Base-by-base conservation (phyloP, 441 rosid species). In the Sinapis alba region DNA sequence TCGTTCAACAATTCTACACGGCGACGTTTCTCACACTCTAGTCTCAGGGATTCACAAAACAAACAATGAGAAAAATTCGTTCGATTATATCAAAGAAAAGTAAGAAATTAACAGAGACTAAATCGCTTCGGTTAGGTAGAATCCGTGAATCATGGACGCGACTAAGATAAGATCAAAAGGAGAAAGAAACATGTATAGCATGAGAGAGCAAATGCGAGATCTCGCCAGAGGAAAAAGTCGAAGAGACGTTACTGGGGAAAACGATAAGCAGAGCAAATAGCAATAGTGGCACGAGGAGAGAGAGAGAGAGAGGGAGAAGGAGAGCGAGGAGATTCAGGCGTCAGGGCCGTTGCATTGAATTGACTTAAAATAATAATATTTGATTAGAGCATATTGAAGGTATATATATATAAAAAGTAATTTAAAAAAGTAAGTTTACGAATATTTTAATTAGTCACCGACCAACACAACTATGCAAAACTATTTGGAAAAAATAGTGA, bases 321-420 rank as follows among this genome's bases (percentile, higher is more conserved):
- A n/a, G n/a, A n/a, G n/a, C n/a, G 81, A 67, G 70, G 45, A 69
- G 50, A 56, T 68, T 61, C 68, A 73, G 74, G 77, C 81, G 74
- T 78, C 64, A 66, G 64, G 5, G 65, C 9, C 65, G 78, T 73
- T 68, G 71, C 78, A 1, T 67, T 78, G 73, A 72, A 61, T 66
- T 78, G 73, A 72, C 24, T 20, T 13, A 43, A 43, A 32, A 43
- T 5, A 43, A 5, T 38, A 38, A 3, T 43, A 43, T 43, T 43
- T 43, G 50, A 43, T 9, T 53, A 43, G 9, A 7, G 26, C 58
- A 38, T 62, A 36, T 59, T 3, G 16, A 12, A n/a, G 47, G 27
- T 15, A 43, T 15, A 66, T 73, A 13, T 13, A 41, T 15, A 66
- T 67, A 23, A 63, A 54, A 61, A 62, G 19, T 51, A 34, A 21